These are phyloP conservation scores for Suhomyces sp. DNA, from an alignment of 805 yeast genomes.

Conservation along the genomic window DNA sequence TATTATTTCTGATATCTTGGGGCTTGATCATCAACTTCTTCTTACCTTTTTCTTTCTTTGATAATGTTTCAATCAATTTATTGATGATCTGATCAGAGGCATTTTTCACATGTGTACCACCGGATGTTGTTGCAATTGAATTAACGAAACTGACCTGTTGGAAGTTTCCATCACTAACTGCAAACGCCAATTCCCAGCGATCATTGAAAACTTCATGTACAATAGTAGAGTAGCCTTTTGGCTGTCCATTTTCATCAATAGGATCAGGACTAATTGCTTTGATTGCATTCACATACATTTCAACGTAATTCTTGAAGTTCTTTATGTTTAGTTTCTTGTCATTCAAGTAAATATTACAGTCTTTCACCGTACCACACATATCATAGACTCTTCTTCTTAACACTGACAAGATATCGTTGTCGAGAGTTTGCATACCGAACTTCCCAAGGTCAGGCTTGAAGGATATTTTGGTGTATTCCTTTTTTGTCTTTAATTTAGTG, in stretches of 20 bases:
- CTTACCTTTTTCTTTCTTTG: constrained; percentile 62
- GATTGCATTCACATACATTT: constrained; percentile 79
- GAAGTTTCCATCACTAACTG: constrained; percentile 84
- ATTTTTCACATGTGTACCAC: constrained; percentile 92
- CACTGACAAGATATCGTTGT: constrained; percentile 78
- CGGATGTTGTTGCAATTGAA: constrained; percentile 94
- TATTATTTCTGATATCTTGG: constrained; percentile 82
- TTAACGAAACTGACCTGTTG: constrained; percentile 96
- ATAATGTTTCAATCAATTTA: constrained; percentile 66
- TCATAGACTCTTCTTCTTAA: constrained; percentile 93
- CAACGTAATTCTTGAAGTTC: constrained; percentile 84
- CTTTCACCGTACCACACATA: constrained; percentile 88
- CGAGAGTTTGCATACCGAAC: constrained; percentile 82
- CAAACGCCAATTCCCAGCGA: constrained; percentile 96
- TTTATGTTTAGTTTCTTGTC: constrained; percentile 66
- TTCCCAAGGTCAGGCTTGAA: constrained; percentile 84
- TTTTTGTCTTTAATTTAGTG: constrained; percentile 51
- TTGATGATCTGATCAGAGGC: constrained; percentile 80
- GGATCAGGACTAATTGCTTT: constrained; percentile 46
- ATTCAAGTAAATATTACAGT: constrained; percentile 73
- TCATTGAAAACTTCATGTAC: constrained; percentile 79
- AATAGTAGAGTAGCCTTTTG: constrained; percentile 42
- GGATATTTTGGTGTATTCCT: constrained; percentile 81
- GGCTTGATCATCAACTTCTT: constrained; percentile 73
- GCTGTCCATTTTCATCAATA: constrained; percentile 26